phyloP scores from a whole-genome alignment of 2,329 filamentous ascomycete species.

The Fusarium armeniacum region DNA sequence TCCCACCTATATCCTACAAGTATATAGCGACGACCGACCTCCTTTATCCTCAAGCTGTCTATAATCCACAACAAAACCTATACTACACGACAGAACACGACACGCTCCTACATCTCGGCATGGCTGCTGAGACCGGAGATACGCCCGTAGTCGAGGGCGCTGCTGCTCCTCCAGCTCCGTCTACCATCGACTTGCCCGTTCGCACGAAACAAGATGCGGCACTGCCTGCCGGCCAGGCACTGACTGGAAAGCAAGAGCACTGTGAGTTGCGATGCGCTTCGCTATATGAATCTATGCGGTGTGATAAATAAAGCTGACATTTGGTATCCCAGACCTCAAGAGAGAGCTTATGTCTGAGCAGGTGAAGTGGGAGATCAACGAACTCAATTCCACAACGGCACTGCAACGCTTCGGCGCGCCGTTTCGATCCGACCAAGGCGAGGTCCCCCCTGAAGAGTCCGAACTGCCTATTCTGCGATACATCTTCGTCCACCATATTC shows the following conservation, averaged over 20 bases:
- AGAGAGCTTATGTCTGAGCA: slow-evolving; percentile 93
- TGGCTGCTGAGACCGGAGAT: slow-evolving; percentile 50
- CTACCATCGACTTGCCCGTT: slow-evolving; percentile 50
- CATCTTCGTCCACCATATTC: slow-evolving; percentile 98
- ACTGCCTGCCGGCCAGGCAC: slow-evolving; percentile 61
- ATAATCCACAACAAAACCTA: background rate
- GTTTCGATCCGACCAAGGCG: slow-evolving; percentile 91
- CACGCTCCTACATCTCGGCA: slow-evolving; percentile 38
- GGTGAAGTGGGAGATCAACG: slow-evolving; percentile 89
- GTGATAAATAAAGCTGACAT: slow-evolving; percentile 29
- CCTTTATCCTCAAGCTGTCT: slow-evolving; percentile 7
- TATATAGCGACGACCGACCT: slow-evolving; percentile 19
- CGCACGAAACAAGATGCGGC: slow-evolving; percentile 50
- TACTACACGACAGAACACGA: slow-evolving; percentile 11
- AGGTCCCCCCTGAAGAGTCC: slow-evolving; percentile 92
- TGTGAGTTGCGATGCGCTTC: slow-evolving; percentile 69
- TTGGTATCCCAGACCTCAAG: slow-evolving; percentile 78
- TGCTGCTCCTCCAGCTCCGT: slow-evolving; percentile 31
- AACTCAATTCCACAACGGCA: slow-evolving; percentile 94
- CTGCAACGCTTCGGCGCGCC: slow-evolving; percentile 95
- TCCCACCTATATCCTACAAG: slow-evolving; percentile 21
- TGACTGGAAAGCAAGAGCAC: slow-evolving; percentile 98
- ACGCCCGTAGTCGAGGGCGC: slow-evolving; percentile 43
- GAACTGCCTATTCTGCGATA: slow-evolving; percentile 94
- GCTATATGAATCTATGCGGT: background rate